Percentiles rank a stretch among this genome's conserved stretches.
phyloP scores from a whole-genome alignment of 2,329 filamentous ascomycete species.

The Aspergillus uvarum region DNA sequence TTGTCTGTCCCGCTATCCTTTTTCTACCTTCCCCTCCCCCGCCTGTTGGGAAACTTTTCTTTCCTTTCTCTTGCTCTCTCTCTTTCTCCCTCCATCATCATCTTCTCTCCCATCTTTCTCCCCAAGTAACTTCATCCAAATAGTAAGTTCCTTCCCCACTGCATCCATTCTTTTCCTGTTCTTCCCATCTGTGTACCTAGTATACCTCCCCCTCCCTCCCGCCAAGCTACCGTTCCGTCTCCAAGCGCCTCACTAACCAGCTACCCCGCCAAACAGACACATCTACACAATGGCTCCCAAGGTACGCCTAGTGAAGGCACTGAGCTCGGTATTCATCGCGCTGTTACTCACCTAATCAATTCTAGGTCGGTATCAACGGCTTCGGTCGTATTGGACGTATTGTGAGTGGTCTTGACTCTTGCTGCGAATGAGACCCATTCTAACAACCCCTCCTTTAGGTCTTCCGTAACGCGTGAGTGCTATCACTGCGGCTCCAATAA shows the following conservation, averaged over 20 bases:
- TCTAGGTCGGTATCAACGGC: conserved; percentile 94
- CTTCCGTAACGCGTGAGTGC: conserved; percentile 91
- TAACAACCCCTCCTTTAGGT: conserved; percentile 51
- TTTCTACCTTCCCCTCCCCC: conserved; percentile 33
- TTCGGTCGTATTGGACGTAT: conserved; percentile 99
- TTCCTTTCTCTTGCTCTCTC: conserved; percentile 18
- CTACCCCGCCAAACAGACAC: conserved; percentile 27
- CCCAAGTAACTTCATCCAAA: conserved; percentile 5
- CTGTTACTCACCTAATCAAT: conserved; percentile 9
- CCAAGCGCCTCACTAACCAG: conserved; percentile 26
- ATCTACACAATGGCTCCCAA: conserved; percentile 39
- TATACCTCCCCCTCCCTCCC: conserved; percentile 1
- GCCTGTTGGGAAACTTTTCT: conserved; percentile 20
- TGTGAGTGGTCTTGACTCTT: conserved; percentile 44
- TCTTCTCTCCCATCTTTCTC: conserved; percentile 8
- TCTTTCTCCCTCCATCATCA: conserved; percentile 16
- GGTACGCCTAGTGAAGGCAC: conserved; percentile 22
- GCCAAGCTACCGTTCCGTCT: conserved; percentile 4
- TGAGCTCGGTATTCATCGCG: background rate
- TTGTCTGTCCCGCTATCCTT: conserved; percentile 14
- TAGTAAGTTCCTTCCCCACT: conserved; percentile 14
- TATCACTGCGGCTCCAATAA: background rate
- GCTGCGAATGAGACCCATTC: conserved; percentile 9
- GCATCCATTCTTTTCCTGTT: background rate
- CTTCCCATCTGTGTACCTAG: background rate